Conservation (phyloP, 2,329 filamentous ascomycete species). For the Fusarium dlaminii region DNA sequence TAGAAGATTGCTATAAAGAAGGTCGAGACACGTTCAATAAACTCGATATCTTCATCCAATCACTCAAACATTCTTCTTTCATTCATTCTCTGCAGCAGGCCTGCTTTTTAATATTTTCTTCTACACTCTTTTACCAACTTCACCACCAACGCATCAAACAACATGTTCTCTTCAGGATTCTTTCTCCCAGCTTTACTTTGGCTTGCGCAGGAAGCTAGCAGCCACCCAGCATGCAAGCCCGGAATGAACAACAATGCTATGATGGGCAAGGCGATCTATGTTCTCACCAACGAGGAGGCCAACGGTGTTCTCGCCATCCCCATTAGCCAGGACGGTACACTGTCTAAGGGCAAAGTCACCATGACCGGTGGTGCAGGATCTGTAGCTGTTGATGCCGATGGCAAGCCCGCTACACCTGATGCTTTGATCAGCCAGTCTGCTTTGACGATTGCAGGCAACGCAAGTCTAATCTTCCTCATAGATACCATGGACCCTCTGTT, state of each 20-base stretch:
- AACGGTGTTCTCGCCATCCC: slow-evolving; percentile 62
- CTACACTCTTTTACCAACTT: background rate
- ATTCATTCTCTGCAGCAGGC: slow-evolving; percentile 6
- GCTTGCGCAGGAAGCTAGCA: background rate
- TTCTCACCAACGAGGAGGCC: slow-evolving; percentile 62
- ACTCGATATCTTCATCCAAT: background rate
- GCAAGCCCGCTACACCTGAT: slow-evolving; percentile 57
- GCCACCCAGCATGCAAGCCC: slow-evolving; percentile 4
- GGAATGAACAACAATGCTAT: background rate
- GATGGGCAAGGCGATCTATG: slow-evolving; percentile 60
- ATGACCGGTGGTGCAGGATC: slow-evolving; percentile 59
- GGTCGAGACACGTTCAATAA: background rate
- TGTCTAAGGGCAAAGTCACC: slow-evolving; percentile 54
- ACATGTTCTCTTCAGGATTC: background rate
- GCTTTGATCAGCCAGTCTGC: slow-evolving; percentile 61
- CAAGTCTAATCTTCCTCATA: slow-evolving; percentile 38
- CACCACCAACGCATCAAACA: background rate
- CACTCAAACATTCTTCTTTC: background rate
- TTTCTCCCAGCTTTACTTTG: background rate
- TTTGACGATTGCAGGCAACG: slow-evolving; percentile 59
- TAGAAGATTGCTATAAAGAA: background rate
- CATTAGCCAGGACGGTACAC: slow-evolving; percentile 56
- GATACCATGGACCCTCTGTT: rapidly evolving
- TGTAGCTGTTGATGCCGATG: slow-evolving; percentile 51
- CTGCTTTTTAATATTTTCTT: background rate